Base-by-base conservation (phyloP, 176 grass and related monocot genomes). In the Thalia dealbata region DNA sequence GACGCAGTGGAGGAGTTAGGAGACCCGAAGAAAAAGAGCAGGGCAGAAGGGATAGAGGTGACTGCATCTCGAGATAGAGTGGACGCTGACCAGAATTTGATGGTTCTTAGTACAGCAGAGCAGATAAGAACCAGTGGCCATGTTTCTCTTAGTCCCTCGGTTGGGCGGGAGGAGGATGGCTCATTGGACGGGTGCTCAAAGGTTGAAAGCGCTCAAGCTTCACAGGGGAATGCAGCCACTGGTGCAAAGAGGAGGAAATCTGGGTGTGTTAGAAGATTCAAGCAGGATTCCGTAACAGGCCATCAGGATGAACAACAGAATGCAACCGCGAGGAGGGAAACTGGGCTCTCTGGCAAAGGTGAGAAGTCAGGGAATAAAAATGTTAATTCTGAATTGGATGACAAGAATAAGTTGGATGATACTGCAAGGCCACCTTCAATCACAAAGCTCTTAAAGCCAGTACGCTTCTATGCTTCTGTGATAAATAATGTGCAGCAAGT, bases 211-310 rank as follows among this genome's bases (percentile, higher is more conserved):
- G 16, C 80, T 38, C 86, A 79, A 30, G 18, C 71, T 70, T 77
- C 80, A 69, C 87, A 86, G 42, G 81, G 76, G 73, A 86, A 74
- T 74, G 83, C 82, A 80, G 81, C 92, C 56, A 99, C 95, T 26
- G 95, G 90, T 82, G 90, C 95, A 24, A 93, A 88, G 95, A 99
- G 87, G 80, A 89, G 95, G 71, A 99, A 99, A 43, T 92, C 88
- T 71, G 95, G 95, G 69, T 88, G 79, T 56, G 83, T 99, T 3
- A 93, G 81, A 81, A 91, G 95, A 84, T 99, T 99, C 60, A 84
- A 82, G 72, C 72, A 81, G 50, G 83, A 76, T 71, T 59, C 80
- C 46, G 44, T 14, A 46, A 60, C 41, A 32, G 76, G 45, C 66
- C 78, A 79, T 14, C 83, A 77, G 44, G 74, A 78, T 61, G 72